Evolutionary conservation across 345 rosid species (phyloP).

Genomic region (Salix arbutifolia): DNA sequence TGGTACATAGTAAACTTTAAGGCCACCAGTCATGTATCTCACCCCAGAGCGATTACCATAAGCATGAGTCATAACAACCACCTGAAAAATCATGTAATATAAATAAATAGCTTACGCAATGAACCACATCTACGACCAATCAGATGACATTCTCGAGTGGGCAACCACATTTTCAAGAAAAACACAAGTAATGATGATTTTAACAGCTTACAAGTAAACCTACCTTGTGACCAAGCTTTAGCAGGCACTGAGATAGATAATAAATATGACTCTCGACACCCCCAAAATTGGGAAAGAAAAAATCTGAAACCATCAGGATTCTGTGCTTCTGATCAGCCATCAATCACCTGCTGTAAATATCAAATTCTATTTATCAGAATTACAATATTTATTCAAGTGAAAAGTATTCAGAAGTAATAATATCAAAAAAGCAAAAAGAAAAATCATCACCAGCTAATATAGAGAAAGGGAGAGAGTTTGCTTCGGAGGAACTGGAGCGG

Average conservation of each 20-base stretch:
- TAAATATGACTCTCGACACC: conserved; percentile 95
- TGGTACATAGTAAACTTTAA: conserved; percentile 87
- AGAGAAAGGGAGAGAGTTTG: too few relatives aligned
- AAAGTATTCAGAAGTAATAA: too few relatives aligned
- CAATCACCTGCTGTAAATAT: conserved; percentile 28
- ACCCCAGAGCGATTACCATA: conserved; percentile 86
- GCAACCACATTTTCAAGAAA: background rate
- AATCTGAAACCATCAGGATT: conserved; percentile 91
- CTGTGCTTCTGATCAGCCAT: conserved; percentile 61
- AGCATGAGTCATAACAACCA: conserved; percentile 92
- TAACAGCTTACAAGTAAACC: background rate
- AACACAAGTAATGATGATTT: background rate
- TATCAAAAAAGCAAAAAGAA: too few relatives aligned
- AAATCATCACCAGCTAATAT: too few relatives aligned
- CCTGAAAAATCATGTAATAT: conserved; percentile 42
- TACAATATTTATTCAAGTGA: too few relatives aligned
- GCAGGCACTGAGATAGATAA: conserved; percentile 82
- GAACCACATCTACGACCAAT: background rate
- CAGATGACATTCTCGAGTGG: background rate
- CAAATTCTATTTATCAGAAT: background rate
- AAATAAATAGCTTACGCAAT: background rate
- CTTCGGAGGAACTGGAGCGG: too few relatives aligned
- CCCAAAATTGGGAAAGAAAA: conserved; percentile 94
- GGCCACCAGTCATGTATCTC: conserved; percentile 82
- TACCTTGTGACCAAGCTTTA: conserved; percentile 96